A percentile compares a stretch with the other conserved stretches of the same genome.
Evolutionary conservation across 1,139 yeast species (phyloP).

Genomic region (Sugiyamaella neomexicana): DNA sequence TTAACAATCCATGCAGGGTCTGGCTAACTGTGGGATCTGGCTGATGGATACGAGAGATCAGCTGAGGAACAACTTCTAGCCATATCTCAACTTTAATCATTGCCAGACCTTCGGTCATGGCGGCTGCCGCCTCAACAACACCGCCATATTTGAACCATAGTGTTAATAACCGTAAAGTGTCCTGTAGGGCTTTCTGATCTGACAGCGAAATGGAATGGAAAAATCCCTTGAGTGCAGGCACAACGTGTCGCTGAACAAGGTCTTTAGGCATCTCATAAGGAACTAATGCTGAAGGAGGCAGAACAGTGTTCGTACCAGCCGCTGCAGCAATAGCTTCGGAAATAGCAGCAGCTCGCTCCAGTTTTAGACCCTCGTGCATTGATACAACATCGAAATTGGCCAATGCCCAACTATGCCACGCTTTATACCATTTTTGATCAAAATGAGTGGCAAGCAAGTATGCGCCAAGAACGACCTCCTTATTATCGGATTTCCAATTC

Average conservation of each 20-base stretch:
- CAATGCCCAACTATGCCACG: conserved; percentile 99
- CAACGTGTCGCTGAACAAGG: conserved; percentile 78
- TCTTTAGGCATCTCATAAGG: conserved; percentile 49
- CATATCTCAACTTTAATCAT: conserved; percentile 90
- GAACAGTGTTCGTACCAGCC: conserved; percentile 14
- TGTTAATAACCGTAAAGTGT: conserved; percentile 83
- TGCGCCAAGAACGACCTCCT: conserved; percentile 82
- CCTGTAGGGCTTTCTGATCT: conserved; percentile 84
- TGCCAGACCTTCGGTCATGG: conserved; percentile 87
- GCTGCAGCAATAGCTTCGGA: conserved; percentile 16
- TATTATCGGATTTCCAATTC: conserved; percentile 76
- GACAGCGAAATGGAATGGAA: conserved; percentile 93
- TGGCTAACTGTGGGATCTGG: conserved; percentile 84
- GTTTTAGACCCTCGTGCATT: conserved; percentile 41
- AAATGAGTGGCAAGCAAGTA: conserved; percentile 92
- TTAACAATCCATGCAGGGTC: conserved; percentile 73
- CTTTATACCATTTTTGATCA: conserved; percentile 92
- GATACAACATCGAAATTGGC: conserved; percentile 96
- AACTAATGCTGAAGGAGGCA: conserved; percentile 20
- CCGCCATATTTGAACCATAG: conserved; percentile 98
- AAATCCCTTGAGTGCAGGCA: conserved; percentile 93
- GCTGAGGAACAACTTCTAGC: conserved; percentile 93
- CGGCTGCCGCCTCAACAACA: conserved; percentile 82
- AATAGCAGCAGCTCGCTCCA: conserved; percentile 13
- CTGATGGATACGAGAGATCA: conserved; percentile 94